Conservation (phyloP, 2,329 filamentous ascomycete genomes). For the Exutisphaerella laricina region DNA sequence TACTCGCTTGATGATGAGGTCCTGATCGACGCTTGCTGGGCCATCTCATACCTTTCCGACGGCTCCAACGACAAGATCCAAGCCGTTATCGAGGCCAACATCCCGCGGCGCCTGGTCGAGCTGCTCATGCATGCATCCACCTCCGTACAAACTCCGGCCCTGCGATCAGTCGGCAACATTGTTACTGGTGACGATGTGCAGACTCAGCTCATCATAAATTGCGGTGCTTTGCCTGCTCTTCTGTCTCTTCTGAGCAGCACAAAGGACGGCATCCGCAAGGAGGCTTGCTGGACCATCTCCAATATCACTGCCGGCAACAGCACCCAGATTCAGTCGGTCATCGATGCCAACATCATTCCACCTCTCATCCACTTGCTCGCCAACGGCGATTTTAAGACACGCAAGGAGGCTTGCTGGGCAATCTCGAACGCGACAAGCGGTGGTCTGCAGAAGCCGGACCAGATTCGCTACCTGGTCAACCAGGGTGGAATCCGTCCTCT, state of each 20-base stretch:
- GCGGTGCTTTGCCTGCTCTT: constrained; percentile 85
- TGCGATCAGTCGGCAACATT: constrained; percentile 97
- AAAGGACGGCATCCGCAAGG: constrained; percentile 98
- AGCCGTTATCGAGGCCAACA: constrained; percentile 96
- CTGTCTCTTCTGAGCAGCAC: constrained; percentile 89
- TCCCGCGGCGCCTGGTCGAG: constrained; percentile 92
- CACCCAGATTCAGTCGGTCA: constrained; percentile 91
- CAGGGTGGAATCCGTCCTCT: constrained; percentile 97
- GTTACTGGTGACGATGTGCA: constrained; percentile 98
- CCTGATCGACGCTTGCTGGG: constrained; percentile 98
- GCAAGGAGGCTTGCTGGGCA: constrained; percentile 99
- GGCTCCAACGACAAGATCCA: constrained; percentile 99
- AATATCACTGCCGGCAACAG: constrained; percentile 99
- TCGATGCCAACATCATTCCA: constrained; percentile 95
- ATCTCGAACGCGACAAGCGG: constrained; percentile 98
- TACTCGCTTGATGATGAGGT: constrained; percentile 99
- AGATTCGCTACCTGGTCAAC: constrained; percentile 89
- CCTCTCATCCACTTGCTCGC: constrained; percentile 93
- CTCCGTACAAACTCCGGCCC: constrained; percentile 93
- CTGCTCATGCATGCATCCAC: constrained; percentile 97
- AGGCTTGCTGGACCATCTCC: constrained; percentile 99
- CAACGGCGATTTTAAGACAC: constrained; percentile 97
- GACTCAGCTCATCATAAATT: constrained; percentile 99
- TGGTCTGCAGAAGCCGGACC: constrained; percentile 95
- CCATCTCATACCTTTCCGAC: constrained; percentile 96